Base-by-base conservation (phyloP, 1,284 basidiomycete species). In the Austropuccinia psidii region DNA sequence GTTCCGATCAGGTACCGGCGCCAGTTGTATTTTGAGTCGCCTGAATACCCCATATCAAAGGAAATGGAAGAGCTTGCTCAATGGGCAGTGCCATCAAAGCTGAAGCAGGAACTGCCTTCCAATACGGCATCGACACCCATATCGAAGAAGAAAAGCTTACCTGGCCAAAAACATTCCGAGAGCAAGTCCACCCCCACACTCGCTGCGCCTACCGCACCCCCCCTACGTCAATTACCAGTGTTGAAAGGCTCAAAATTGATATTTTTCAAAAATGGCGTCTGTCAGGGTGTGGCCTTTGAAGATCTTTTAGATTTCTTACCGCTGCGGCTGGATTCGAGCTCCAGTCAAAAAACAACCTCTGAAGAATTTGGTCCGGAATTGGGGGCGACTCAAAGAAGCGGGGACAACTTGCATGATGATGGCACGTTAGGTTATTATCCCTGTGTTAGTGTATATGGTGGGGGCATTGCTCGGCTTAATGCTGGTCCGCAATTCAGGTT, bases 381-480 rank as follows among this genome's bases (percentile, higher is more conserved):
- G 61, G 41, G 73, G 75, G 87, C 62, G 17, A 76, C 27, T 76
- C 64, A 29, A 57, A 73, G 39, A 69, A 73, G 39, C 43, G 77
- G 81, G 13, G 79, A 91, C 80, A 93, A 93, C 77, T 85, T 86
- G 0, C 90, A 91, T 79, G 94, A 99, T 81, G 96, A 99, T 80
- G 96, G 96, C 11, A 89, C 89, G 21, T 82, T 97, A 6, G 96
- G 96, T 0, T 99, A 99, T 81, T 98, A 93, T 79, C 92, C 94
- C 0, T 89, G 96, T 82, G 87, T 96, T 65, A 96, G 92, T 2
- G 84, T 95, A 49, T 99, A 93, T 83, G 94, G 93, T 76, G 89
- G 90, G 68, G 96, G 92, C 0, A 86, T 88, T 75, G 90, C 93
- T 6, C 85, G 82, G 55, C 85, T 96, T 75, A 96, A 97, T 79